phyloP scores from a whole-genome alignment of 192 early-diverging fungal species.

The Linnemannia zychae region DNA sequence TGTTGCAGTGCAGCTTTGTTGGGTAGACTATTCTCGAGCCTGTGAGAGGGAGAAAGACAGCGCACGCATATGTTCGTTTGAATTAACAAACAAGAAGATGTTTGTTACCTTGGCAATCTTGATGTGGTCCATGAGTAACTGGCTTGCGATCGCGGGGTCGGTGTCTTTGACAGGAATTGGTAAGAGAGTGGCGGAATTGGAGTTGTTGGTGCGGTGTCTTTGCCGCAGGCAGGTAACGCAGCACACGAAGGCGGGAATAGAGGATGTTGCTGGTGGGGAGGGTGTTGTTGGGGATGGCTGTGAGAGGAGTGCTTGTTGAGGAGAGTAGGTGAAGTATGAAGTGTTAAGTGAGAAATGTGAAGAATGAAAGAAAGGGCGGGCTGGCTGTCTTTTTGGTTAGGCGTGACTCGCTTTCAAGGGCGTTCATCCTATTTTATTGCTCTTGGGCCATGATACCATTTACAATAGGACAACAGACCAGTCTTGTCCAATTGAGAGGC shows the following conservation, averaged over 20 bases:
- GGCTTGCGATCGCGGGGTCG: background rate
- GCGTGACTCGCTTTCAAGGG: background rate
- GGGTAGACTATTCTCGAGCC: background rate
- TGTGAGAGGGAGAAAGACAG: background rate
- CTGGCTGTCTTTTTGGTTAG: background rate
- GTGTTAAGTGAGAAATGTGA: background rate
- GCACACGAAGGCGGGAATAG: background rate
- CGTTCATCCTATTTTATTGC: too few relatives aligned
- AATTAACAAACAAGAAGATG: background rate
- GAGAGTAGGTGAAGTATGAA: background rate
- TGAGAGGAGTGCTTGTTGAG: background rate
- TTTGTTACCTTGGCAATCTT: conserved; percentile 46
- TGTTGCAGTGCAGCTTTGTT: background rate
- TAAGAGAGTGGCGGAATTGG: background rate
- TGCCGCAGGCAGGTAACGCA: conserved; percentile 1
- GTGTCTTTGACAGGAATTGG: background rate
- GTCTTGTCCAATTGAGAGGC: background rate
- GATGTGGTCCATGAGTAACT: conserved; percentile 36
- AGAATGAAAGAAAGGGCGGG: background rate
- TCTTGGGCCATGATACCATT: too few relatives aligned
- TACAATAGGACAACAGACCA: background rate
- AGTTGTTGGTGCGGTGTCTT: background rate
- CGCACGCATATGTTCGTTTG: background rate
- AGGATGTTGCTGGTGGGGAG: background rate
- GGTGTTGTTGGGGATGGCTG: background rate